Percentiles rank a stretch among this genome's conserved stretches.
phyloP scores from a whole-genome alignment of 352 stramenopile species.

The Phytopythium vexans region DNA sequence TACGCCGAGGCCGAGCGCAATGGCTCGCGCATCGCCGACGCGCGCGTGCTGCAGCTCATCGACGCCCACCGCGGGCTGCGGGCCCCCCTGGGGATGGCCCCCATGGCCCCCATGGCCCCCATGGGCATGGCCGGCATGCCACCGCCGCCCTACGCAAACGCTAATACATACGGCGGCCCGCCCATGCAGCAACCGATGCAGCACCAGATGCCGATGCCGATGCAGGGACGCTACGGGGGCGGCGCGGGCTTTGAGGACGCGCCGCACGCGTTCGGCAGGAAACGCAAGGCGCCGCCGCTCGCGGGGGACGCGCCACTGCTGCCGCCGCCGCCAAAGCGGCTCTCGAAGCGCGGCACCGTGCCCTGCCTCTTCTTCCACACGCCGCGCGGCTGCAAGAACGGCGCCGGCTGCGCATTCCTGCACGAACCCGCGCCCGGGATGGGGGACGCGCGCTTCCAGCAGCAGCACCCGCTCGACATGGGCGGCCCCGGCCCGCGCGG shows the following conservation, averaged over 20 bases:
- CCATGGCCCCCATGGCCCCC: background rate
- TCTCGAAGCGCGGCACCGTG: constrained; percentile 28
- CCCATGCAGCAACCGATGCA: constrained; percentile 6
- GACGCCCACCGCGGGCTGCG: constrained; percentile 43
- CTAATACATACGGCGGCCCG: constrained; percentile 38
- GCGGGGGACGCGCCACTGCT: constrained; percentile 38
- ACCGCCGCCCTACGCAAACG: constrained; percentile 15
- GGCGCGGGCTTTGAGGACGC: constrained; percentile 19
- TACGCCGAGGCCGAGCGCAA: constrained; percentile 80
- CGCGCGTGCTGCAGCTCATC: constrained; percentile 76
- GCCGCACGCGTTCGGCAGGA: constrained; percentile 18
- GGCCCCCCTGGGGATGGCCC: constrained; percentile 13
- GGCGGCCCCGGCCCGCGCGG: too few species aligned
- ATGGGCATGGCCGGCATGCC: constrained; percentile 9
- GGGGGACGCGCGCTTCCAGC: constrained; percentile 3
- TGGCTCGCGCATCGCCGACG: constrained; percentile 71
- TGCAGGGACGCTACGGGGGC: constrained; percentile 27
- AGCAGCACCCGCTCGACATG: background rate
- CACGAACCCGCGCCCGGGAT: constrained; percentile 35
- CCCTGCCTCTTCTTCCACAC: constrained; percentile 75
- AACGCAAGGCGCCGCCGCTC: constrained; percentile 19
- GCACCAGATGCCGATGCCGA: constrained; percentile 9
- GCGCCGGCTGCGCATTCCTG: constrained; percentile 59
- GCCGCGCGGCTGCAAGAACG: constrained; percentile 69
- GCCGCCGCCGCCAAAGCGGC: constrained; percentile 36